Evolutionary conservation across 352 stramenopile species (phyloP).

Genomic region (Aphanomyces invadans): DNA sequence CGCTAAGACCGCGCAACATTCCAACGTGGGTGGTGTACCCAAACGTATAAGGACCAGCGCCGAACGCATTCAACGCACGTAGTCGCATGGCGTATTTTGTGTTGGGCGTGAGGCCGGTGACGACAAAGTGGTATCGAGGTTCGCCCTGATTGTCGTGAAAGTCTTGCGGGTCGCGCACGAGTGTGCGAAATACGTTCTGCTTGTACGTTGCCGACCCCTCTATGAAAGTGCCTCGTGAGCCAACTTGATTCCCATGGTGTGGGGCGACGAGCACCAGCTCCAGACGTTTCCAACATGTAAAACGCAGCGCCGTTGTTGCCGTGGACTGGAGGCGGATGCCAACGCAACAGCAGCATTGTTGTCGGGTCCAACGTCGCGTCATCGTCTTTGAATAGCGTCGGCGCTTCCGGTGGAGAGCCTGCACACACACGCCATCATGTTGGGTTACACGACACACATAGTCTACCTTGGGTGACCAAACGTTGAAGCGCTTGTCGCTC

Average conservation of each 20-base stretch:
- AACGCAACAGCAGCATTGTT: slow-evolving; percentile 56
- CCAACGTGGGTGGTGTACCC: too few species aligned
- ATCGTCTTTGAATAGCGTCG: slow-evolving; percentile 44
- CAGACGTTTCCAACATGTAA: slow-evolving; percentile 73
- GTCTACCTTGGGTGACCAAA: slow-evolving; percentile 43
- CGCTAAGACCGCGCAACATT: too few species aligned
- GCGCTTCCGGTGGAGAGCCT: slow-evolving; percentile 44
- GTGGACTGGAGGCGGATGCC: slow-evolving; percentile 49
- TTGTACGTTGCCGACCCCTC: slow-evolving; percentile 61
- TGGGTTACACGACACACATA: too few species aligned
- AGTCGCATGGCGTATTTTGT: slow-evolving; percentile 87
- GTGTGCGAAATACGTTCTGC: slow-evolving; percentile 63
- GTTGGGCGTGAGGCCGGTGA: slow-evolving; percentile 62
- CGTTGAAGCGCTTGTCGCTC: slow-evolving; percentile 63
- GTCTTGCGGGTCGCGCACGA: slow-evolving; percentile 83
- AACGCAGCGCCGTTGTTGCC: slow-evolving; percentile 70
- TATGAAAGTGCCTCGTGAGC: not conserved
- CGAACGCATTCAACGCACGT: slow-evolving; percentile 87
- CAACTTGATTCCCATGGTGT: not conserved
- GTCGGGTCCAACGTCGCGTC: slow-evolving; percentile 59
- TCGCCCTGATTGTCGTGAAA: slow-evolving; percentile 72
- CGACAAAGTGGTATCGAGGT: slow-evolving; percentile 64
- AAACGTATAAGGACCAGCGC: slow-evolving; percentile 77
- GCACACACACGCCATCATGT: not conserved
- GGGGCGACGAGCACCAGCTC: slow-evolving; percentile 27